Percentiles rank a stretch among this genome's conserved stretches.
Evolutionary conservation across 768 basidiomycete genomes (phyloP).

Genomic region (Auricularia cornea): DNA sequence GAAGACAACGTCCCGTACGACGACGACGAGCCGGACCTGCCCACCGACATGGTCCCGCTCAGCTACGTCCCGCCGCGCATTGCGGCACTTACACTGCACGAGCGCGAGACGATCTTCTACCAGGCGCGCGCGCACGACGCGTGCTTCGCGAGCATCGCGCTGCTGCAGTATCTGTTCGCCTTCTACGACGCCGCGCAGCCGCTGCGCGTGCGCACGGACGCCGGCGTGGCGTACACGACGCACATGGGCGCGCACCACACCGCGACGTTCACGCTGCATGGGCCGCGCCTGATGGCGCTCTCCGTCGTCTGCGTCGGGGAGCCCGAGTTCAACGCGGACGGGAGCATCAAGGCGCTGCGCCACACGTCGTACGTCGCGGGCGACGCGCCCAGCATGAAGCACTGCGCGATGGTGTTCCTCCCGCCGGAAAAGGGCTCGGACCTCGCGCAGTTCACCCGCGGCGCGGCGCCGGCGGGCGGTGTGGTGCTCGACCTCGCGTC

Average conservation of each 20-base stretch:
- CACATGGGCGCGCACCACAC: slow-evolving; percentile 4
- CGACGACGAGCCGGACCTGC: slow-evolving; percentile 10
- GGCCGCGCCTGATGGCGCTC: slow-evolving; percentile 7
- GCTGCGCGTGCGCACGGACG: slow-evolving; percentile 8
- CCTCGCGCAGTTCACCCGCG: background rate
- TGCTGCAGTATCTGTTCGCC: slow-evolving; percentile 16
- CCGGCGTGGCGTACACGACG: slow-evolving; percentile 10
- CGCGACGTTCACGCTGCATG: slow-evolving; percentile 6
- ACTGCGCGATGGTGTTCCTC: slow-evolving; percentile 12
- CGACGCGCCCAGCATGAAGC: slow-evolving; percentile 7
- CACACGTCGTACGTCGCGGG: slow-evolving; percentile 8
- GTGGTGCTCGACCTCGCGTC: slow-evolving; percentile 12
- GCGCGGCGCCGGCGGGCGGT: background rate
- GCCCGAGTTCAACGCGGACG: background rate
- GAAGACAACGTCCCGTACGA: background rate
- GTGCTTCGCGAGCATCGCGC: slow-evolving; percentile 11
- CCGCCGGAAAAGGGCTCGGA: background rate
- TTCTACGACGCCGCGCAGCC: slow-evolving; percentile 3
- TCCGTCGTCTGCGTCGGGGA: slow-evolving; percentile 3
- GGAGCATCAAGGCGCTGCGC: background rate
- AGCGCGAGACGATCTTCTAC: slow-evolving; percentile 16
- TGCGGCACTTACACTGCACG: background rate
- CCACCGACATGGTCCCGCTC: slow-evolving; percentile 13
- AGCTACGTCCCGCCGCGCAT: background rate
- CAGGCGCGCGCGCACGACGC: slow-evolving; percentile 15